Percentiles rank a stretch among this genome's conserved stretches.
phyloP scores from a whole-genome alignment of 495 filamentous ascomycete genomes.

The Aspergillus funiculosus region DNA sequence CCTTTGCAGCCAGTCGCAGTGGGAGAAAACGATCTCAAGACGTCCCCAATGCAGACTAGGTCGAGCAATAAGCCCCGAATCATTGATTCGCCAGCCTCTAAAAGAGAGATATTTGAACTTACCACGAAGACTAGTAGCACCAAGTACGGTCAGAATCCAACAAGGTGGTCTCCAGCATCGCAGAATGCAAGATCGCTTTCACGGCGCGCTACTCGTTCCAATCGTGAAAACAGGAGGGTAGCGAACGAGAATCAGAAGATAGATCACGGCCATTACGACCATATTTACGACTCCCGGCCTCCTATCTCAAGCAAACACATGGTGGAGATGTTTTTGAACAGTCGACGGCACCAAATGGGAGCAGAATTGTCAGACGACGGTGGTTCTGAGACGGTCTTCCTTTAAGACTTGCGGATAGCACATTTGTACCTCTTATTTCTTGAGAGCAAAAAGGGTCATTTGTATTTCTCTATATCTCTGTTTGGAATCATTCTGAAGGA shows the following conservation, averaged over 20 bases:
- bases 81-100: constrained; percentile 34
- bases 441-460: too few species aligned
- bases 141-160: constrained; percentile 30
- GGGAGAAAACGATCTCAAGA: constrained; percentile 3
- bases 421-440: too few species aligned
- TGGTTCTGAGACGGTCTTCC: constrained; percentile 23
- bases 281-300: constrained; percentile 21
- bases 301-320: constrained; percentile 50
- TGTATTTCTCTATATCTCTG: constrained; percentile 1
- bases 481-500: not conserved
- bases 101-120: constrained; percentile 11
- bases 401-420: constrained; percentile 21
- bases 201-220: constrained; percentile 29
- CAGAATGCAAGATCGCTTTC: constrained; percentile 22
- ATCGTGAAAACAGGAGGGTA: constrained; percentile 20
- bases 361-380: constrained; percentile 18
- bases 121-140: constrained; percentile 28
- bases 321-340: constrained; percentile 56
- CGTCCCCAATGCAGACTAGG: constrained; percentile 27
- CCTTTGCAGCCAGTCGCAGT: constrained; percentile 1
- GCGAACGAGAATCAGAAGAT: constrained; percentile 32
- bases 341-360: constrained; percentile 42
- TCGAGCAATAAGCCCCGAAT: constrained; percentile 18
- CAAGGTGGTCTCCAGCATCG: constrained; percentile 28
- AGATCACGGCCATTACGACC: constrained; percentile 24